Base-by-base conservation (phyloP, 1,139 yeast species). In the Spathaspora sp. region DNA sequence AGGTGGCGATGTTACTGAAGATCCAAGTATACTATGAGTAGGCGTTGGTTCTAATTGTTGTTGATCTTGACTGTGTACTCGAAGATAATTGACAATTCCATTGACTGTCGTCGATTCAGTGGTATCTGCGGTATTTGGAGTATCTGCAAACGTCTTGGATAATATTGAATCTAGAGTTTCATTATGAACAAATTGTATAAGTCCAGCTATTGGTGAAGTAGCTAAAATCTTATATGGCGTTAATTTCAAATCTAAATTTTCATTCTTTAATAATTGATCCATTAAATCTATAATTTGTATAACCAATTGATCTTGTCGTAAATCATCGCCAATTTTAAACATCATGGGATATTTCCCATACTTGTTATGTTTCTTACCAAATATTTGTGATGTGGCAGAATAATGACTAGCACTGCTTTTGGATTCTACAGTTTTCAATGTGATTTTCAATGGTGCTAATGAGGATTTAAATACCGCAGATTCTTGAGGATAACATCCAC, bases 251-350 rank as follows among this genome's bases (percentile, higher is more conserved):
- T 95, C 97, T 51, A 95, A 81, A 60, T 93, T 95, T 59, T 95
- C 99, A 60, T 89, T 89, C 53, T 86, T 83, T 47, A 95, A 68
- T 43, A 95, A 76, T 59, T 84, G 90, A 63, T 93, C 97, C 97
- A 95, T 93, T 48, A 95, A 70, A 45, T 86, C 81, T 45, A 95
- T 88, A 49, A 95, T 89, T 64, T 95, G 99, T 45, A 90, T 88
- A 20, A 93, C 96, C 54, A 95, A 77, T 63, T 95, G 99, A 68
- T 95, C 99, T 63, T 95, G 99, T 49, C 98, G 74, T 44, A 95
- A 71, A 61, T 95, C 99, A 65, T 95, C 99, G 2, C 99, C 99
- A 43, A 88, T 87, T 63, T 95, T 95, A 67, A 90, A 90, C 86
- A 95, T 93, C 39, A 93, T 68, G 3, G 96, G 83, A 63, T 90